phyloP scores from a whole-genome alignment of 2,329 filamentous ascomycete genomes.

The Arthrobotrys iridis region DNA sequence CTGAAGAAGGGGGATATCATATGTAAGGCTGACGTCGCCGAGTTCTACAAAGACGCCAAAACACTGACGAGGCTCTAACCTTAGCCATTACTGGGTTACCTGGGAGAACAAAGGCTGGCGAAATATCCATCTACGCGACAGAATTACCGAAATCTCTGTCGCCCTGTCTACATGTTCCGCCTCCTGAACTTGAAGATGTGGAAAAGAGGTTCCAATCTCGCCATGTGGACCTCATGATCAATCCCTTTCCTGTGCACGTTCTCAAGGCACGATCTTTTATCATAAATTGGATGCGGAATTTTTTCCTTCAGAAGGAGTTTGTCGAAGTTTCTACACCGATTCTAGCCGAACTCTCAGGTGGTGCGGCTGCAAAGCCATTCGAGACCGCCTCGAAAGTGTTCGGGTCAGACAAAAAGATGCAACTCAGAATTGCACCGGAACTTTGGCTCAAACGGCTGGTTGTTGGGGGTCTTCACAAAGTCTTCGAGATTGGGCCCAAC shows the following conservation, averaged over 20 bases:
- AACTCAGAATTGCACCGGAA: slow-evolving; percentile 90
- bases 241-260: slow-evolving; percentile 73
- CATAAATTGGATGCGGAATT: slow-evolving; percentile 76
- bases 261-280: slow-evolving; percentile 79
- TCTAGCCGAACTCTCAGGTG: slow-evolving; percentile 81
- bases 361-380: slow-evolving; percentile 87
- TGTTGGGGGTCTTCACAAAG: slow-evolving; percentile 83
- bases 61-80: neutral
- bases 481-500: slow-evolving; percentile 91
- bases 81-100: slow-evolving; percentile 76
- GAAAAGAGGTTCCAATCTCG: slow-evolving; percentile 79
- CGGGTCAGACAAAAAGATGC: slow-evolving; percentile 75
- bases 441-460: slow-evolving; percentile 93
- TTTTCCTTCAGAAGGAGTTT: slow-evolving; percentile 77
- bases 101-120: slow-evolving; percentile 75
- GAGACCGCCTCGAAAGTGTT: slow-evolving; percentile 77
- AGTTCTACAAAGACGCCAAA: slow-evolving; percentile 39
- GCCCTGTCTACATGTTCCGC: slow-evolving; percentile 81
- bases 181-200: slow-evolving; percentile 73
- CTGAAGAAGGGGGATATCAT: slow-evolving; percentile 78
- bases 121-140: slow-evolving; percentile 77
- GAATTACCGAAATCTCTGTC: slow-evolving; percentile 77
- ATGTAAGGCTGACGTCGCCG: slow-evolving; percentile 67
- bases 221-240: slow-evolving; percentile 86
- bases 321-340: slow-evolving; percentile 92